Percentiles rank a stretch among this genome's conserved stretches.
These are phyloP conservation scores for Zygoascus biomembranicola DNA, from an alignment of 805 yeast genomes.

Conservation along the genomic window DNA sequence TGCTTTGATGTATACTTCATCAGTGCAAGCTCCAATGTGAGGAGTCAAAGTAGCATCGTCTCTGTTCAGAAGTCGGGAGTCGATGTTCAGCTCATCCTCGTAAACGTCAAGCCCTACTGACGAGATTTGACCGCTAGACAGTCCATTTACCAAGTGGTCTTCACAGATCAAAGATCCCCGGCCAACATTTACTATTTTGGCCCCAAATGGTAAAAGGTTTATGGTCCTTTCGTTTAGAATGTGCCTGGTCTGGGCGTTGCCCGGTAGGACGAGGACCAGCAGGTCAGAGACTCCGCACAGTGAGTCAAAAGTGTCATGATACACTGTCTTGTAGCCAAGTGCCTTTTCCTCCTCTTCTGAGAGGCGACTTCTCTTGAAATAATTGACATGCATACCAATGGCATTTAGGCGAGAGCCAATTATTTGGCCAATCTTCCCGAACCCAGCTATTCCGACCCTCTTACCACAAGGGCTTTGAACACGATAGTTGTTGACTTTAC, in stretches of 20 bases:
- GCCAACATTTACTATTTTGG: constrained; percentile 64
- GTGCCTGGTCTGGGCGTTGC: constrained; percentile 46
- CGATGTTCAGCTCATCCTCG: constrained; percentile 51
- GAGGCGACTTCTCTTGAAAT: constrained; percentile 46
- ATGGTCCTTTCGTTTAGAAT: constrained; percentile 44
- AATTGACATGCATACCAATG: constrained; percentile 58
- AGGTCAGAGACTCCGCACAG: constrained; percentile 40
- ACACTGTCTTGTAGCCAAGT: constrained; percentile 40
- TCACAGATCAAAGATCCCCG: constrained; percentile 64
- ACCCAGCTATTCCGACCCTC: constrained; percentile 57
- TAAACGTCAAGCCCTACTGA: constrained; percentile 69
- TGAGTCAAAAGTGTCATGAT: constrained; percentile 37
- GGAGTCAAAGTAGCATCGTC: constrained; percentile 63
- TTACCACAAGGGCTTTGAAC: constrained; percentile 50
- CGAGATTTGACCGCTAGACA: constrained; percentile 49
- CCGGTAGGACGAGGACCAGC: constrained; percentile 59
- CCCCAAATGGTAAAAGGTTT: constrained; percentile 41
- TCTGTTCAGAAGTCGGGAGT: constrained; percentile 42
- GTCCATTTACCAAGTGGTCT: constrained; percentile 49
- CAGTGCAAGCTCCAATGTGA: constrained; percentile 61
- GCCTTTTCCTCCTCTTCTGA: constrained; percentile 24
- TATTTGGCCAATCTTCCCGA: constrained; percentile 63
- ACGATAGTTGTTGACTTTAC: constrained; percentile 33
- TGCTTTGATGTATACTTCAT: constrained; percentile 5
- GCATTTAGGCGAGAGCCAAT: constrained; percentile 47